These are phyloP conservation scores for Stagonosporopsis vannaccii DNA, from an alignment of 2,329 filamentous ascomycete genomes.

Conservation along the genomic window DNA sequence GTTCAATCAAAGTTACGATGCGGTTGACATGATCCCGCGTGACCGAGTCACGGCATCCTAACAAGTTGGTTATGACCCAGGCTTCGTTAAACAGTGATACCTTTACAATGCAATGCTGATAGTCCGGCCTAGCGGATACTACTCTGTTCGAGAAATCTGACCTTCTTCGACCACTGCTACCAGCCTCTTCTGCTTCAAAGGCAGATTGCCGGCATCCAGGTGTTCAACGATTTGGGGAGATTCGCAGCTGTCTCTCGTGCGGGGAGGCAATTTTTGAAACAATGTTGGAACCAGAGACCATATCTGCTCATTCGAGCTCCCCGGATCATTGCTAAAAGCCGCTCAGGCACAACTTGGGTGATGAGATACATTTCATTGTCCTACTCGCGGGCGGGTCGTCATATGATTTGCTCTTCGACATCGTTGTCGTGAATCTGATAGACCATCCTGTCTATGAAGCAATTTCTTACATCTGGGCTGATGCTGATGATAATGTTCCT, in stretches of 20 bases:
- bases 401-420: conserved; percentile 18
- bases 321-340: background rate
- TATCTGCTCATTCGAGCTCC: background rate
- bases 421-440: conserved; percentile 21
- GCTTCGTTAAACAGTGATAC: too few species aligned
- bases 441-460: conserved; percentile 30
- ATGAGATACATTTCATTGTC: conserved; percentile 24
- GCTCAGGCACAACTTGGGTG: conserved; percentile 2
- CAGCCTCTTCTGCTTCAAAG: too few species aligned
- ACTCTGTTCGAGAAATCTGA: too few species aligned
- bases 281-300: background rate
- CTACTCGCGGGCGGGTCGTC: conserved; percentile 11
- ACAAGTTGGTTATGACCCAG: too few species aligned
- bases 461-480: conserved; percentile 33
- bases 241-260: conserved; percentile 14
- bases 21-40: too few species aligned
- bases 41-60: too few species aligned
- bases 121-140: too few species aligned
- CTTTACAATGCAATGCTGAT: too few species aligned
- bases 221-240: conserved; percentile 6
- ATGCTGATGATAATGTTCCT: background rate
- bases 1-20: too few species aligned
- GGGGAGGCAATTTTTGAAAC: conserved; percentile 5
- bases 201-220: conserved; percentile 9
- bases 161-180: too few species aligned